Evolutionary conservation across 352 stramenopile species (phyloP), one percentile per base, ranked within the genome.

Genomic region (Phytopythium delawarense): DNA sequence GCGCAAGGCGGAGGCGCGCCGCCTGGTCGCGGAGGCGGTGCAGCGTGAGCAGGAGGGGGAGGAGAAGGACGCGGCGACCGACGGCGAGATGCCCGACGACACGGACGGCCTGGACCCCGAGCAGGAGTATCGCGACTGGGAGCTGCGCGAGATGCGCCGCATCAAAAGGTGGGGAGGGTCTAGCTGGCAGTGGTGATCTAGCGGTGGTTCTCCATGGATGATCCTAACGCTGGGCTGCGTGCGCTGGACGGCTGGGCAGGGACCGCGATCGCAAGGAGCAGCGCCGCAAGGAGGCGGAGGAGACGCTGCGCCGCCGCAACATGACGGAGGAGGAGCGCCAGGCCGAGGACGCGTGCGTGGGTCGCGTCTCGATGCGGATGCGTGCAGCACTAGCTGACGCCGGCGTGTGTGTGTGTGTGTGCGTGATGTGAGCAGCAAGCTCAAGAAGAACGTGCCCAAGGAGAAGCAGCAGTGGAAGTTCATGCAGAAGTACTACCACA

Each of bases 401-500:
- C 15, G 12, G 3, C 4, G 39, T 45, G 39, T 30, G 16, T n/a
- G n/a, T 28, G 25, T 28, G 28, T 32, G 28, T 32, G 28, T 32
- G 28, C 28, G 25, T 28, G 25, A 2, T 28, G 25, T 30, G 28
- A 51, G 37, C 55, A 92, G 87, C 32, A 94, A 93, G 64, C 76
- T 90, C n/a, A 89, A 88, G 67, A 88, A 87, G 42, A 91, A 90
- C 45, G 69, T 83, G 55, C 79, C 81, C 0, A 89, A 91, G 58
- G 80, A 90, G 50, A 95, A 95, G 68, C 73, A 69, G 46, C 97
- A 97, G 71, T 88, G 88, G 56, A 97, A 96, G 63, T 98, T 98
- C 74, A 87, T 98, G 78, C 97, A 99, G 66, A 98, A 98, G 60
- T 99, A 99, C 70, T 98, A 99, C 74, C 97, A 99, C 78, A 98